Percentiles rank a stretch among this genome's conserved stretches.
Conservation (phyloP, 257 asterid genomes). For the Eustoma russellianum region DNA sequence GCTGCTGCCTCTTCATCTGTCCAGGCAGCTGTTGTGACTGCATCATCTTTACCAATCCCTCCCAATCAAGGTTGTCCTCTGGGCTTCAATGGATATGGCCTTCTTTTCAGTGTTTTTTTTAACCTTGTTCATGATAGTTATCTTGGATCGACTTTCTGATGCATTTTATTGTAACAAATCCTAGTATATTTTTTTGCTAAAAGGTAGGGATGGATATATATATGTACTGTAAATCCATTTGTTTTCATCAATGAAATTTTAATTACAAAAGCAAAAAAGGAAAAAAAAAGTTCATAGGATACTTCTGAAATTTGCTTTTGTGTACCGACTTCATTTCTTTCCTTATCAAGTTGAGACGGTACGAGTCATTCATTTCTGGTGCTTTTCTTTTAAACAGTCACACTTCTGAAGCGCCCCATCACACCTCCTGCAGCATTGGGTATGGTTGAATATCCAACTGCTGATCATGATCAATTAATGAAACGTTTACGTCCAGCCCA, state of each 20-base stretch:
- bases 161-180: too few relatives aligned
- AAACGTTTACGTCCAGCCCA: slow-evolving; percentile 91
- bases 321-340: neutral
- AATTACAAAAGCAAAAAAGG: neutral
- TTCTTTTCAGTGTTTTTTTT: neutral
- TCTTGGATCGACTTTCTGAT: neutral
- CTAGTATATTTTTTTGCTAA: too few relatives aligned
- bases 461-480: slow-evolving; percentile 93
- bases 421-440: slow-evolving; percentile 94
- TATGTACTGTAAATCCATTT: too few relatives aligned
- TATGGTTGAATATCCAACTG: slow-evolving; percentile 75
- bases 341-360: neutral
- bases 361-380: neutral
- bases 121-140: neutral
- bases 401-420: slow-evolving; percentile 82
- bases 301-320: neutral
- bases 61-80: slow-evolving; percentile 62
- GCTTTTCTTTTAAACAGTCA: slow-evolving; percentile 35
- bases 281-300: neutral
- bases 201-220: too few relatives aligned
- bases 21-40: slow-evolving; percentile 92
- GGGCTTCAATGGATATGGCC: neutral
- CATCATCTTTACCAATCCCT: slow-evolving; percentile 80
- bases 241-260: neutral
- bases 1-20: slow-evolving; percentile 95